Conservation (phyloP, 169 alveolate genomes). For the Besnoitia besnoiti region DNA sequence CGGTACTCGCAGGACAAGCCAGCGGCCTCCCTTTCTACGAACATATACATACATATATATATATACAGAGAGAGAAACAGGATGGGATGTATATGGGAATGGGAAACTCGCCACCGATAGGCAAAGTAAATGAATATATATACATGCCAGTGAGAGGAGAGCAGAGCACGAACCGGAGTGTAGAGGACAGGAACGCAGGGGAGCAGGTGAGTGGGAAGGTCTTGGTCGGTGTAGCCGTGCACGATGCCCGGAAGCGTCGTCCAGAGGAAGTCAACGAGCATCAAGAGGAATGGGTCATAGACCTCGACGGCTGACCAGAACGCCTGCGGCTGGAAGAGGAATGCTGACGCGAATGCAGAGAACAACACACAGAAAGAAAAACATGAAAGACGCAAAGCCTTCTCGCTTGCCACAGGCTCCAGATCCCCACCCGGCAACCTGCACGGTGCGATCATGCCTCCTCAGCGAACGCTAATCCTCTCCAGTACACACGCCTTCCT, state of each 20-base stretch:
- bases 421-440: no score
- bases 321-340: conserved; percentile 60
- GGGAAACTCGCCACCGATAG: no score
- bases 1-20: no score
- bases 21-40: no score
- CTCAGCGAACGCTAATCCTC: no score
- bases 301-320: conserved; percentile 62
- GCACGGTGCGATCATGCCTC: no score
- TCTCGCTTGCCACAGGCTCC: no score
- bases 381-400: neutral
- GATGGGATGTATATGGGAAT: no score
- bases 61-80: no score
- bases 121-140: no score
- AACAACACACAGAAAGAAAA: neutral
- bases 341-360: conserved; percentile 23
- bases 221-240: conserved; percentile 41
- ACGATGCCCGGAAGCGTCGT: conserved; percentile 41
- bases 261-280: conserved; percentile 50
- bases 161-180: conserved; percentile 34
- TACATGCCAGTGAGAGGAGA: neutral
- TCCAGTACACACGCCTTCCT: no score
- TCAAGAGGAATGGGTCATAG: conserved; percentile 39
- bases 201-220: conserved; percentile 40
- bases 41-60: no score
- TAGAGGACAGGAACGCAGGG: conserved; percentile 50